Evolutionary conservation across 441 rosid species (phyloP).

Genomic region (Kokia cookei): DNA sequence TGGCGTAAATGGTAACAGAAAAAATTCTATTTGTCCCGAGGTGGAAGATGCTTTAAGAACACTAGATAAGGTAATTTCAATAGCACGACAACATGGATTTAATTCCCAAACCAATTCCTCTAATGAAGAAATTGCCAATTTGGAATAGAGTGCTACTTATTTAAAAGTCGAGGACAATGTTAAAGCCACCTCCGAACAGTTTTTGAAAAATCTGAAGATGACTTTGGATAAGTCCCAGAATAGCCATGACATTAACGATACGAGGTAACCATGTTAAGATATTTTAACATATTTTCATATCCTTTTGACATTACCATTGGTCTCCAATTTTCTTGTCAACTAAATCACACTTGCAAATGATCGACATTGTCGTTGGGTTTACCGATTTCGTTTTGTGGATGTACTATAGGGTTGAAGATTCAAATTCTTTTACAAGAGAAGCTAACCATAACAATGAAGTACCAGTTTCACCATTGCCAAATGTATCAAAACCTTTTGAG

Average conservation of each 20-base stretch:
- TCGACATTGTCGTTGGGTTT: background rate
- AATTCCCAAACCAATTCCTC: slow-evolving; percentile 18
- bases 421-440: slow-evolving; percentile 45
- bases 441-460: slow-evolving; percentile 52
- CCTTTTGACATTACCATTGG: background rate
- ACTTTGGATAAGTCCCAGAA: slow-evolving; percentile 34
- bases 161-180: slow-evolving; percentile 20
- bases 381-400: background rate
- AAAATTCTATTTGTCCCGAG: slow-evolving; percentile 42
- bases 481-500: slow-evolving; percentile 14
- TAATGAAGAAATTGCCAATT: slow-evolving; percentile 21
- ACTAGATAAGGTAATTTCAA: slow-evolving; percentile 56
- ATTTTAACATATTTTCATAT: background rate
- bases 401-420: slow-evolving; percentile 40
- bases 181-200: slow-evolving; percentile 25
- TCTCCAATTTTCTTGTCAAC: background rate
- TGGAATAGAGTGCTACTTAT: slow-evolving; percentile 21
- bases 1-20: slow-evolving; percentile 19
- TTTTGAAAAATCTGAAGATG: slow-evolving; percentile 16
- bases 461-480: slow-evolving; percentile 45
- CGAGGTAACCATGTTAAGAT: slow-evolving; percentile 25
- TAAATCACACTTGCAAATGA: background rate
- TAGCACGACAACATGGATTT: slow-evolving; percentile 40
- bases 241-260: slow-evolving; percentile 20
- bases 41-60: slow-evolving; percentile 76